phyloP scores from a whole-genome alignment of 2,329 filamentous ascomycete species.

The Botrytis deweyae region DNA sequence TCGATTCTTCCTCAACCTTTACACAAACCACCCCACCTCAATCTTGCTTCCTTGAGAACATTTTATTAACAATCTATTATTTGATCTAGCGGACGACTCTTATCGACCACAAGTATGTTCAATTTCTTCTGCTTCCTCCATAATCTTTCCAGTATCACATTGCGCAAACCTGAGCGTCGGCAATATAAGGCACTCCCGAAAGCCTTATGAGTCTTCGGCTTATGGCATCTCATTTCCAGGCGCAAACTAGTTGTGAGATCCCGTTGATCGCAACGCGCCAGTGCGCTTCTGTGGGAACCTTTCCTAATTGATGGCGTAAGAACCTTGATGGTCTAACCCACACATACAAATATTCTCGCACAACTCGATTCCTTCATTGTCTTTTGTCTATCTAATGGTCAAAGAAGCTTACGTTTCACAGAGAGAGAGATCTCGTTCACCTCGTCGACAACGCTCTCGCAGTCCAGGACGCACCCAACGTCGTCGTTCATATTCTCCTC shows the following conservation, averaged over 20 bases:
- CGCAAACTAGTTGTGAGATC: conserved; percentile 22
- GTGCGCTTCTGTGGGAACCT: conserved; percentile 19
- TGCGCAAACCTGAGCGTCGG: conserved; percentile 8
- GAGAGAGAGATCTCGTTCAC: conserved; percentile 85
- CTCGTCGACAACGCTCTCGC: conserved; percentile 64
- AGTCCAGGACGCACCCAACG: conserved; percentile 62
- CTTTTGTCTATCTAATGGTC: conserved; percentile 26
- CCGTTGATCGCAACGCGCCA: conserved; percentile 17
- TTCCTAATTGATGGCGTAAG: conserved; percentile 24
- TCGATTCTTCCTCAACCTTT: conserved; percentile 16
- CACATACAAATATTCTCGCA: conserved; percentile 8
- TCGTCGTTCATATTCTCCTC: conserved; percentile 76
- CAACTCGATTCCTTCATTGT: conserved; percentile 31
- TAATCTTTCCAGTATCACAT: conserved; percentile 3
- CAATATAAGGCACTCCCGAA: conserved; percentile 8
- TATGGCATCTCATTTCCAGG: conserved; percentile 19
- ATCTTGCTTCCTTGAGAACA: conserved; percentile 9
- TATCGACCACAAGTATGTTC: conserved; percentile 25
- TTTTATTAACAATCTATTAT: conserved; percentile 19
- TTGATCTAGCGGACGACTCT: conserved; percentile 23
- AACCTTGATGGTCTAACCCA: conserved; percentile 27
- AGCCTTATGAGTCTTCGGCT: conserved; percentile 11
- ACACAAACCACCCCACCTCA: conserved; percentile 20
- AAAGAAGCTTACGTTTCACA: conserved; percentile 46
- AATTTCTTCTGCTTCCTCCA: conserved; percentile 1